Base-by-base conservation (phyloP, 2,329 filamentous ascomycete species). In the Furcasterigmium furcatum region DNA sequence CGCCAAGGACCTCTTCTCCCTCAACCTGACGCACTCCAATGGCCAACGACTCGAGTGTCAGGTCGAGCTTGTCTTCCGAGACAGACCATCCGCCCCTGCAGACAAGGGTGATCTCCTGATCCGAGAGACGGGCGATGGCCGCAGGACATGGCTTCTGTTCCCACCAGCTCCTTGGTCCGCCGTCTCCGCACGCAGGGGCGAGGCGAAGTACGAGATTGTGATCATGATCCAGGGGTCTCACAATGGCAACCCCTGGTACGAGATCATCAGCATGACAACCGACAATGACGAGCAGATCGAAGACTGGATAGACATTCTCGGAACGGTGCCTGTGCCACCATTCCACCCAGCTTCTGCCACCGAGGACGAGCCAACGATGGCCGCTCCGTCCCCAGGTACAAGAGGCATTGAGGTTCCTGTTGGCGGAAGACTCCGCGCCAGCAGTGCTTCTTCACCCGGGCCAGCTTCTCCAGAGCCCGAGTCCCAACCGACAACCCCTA, bases 41-140 rank as follows among this genome's bases (percentile, higher is more conserved):
- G 91, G 92, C 2, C 92, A 97, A 62, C 78, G 91, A 49, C 77
- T 99, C 38, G 89, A 90, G 56, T 96, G 94, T 60, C 87, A 88
- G 55, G 82, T 96, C 14, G 94, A 99, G 62, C 63, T 99, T 24
- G 77, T 97, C 13, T 79, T 92, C 52, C 82, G 94, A 59, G 92
- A 97, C 59, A 89, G 89, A 55, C 74, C 82, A 20, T 74, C 78
- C n/a, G 79, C 80, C 41, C 74, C 79, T 29, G 79, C 79, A 4
- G 80, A 85, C 51, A 72, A 79, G 41, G 91, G 92, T 7, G 94
- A 99, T 63, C 63, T 99, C n/a, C 78, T 99, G 19, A 86, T 99
- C 46, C 91, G 92, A 54, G 91, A 97, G 64, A 82, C 91, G n/a
- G 90, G 91, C 38, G 79, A 81, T 43, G 77, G 79, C 6, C 83